Base-by-base conservation (phyloP, 371 early-diverging fungal genomes). In the Mortierella sp. region DNA sequence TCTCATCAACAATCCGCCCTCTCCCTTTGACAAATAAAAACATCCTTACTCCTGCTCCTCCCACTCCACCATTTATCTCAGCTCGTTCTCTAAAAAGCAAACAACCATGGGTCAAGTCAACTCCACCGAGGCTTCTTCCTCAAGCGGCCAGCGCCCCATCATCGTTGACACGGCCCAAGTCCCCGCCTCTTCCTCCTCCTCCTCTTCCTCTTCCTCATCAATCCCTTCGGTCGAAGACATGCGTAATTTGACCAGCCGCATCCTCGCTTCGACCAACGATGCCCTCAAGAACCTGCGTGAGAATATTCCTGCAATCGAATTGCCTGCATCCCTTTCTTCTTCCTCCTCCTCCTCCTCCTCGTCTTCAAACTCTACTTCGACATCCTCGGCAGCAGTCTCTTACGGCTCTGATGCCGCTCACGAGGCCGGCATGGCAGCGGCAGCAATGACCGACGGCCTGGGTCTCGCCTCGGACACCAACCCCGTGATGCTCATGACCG, bases 41-140 rank as follows among this genome's bases (percentile, higher is more conserved):
- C 8, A 3, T 9, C 24, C 11, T 37, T 19, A 0, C 37, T 24
- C 24, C 26, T n/a, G n/a, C 51, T 54, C 51, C 70, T 61, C 64
- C n/a, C n/a, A 31, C 51, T 71, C 31, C 13, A 28, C n/a, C 21
- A 73, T 24, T 40, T 40, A 2, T 40, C 43, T 40, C n/a, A 40
- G 6, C 43, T 40, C 43, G 2, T 40, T 40, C 43, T 2, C 43
- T 6, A 40, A 11, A 57, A 57, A 43, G 54, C 40, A 73, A 50
- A n/a, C 24, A 26, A 75, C 34, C 73, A 82, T 82, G 82, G 82
- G 82, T 24, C 82, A 82, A 67, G 75, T 74, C 69, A 75, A 75
- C 57, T 82, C 82, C 14, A 78, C 74, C 21, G 67, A 73, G 59
- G 77, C 76, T 10, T 21, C 34, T 16, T 19, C 31, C 11, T 67